Percentiles rank a stretch among this genome's conserved stretches.
Conservation (phyloP, 352 stramenopile genomes). For the Achlya hypogyna region DNA sequence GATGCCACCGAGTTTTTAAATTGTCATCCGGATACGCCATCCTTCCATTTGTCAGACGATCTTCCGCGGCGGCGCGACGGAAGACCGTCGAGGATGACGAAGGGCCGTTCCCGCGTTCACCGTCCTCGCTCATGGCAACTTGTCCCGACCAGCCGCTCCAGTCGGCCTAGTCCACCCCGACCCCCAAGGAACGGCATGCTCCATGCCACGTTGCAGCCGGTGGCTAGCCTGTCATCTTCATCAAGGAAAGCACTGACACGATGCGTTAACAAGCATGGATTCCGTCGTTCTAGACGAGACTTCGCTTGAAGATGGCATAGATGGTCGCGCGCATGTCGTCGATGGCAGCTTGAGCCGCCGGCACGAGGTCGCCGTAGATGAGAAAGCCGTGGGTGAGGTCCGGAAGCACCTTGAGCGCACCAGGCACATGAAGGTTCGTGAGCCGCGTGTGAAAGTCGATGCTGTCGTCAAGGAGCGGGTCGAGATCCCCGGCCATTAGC, state of each 20-base stretch:
- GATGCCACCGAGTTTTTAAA: neutral
- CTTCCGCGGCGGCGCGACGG: neutral
- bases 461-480: conserved; percentile 80
- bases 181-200: too few species aligned
- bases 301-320: conserved; percentile 13
- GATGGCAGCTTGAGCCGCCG: conserved; percentile 66
- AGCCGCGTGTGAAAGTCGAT: conserved; percentile 87
- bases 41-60: neutral
- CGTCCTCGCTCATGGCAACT: too few species aligned
- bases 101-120: too few species aligned
- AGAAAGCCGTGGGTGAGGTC: conserved; percentile 81
- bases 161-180: too few species aligned
- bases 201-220: too few species aligned
- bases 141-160: too few species aligned
- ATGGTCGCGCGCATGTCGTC: conserved; percentile 58
- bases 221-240: too few species aligned
- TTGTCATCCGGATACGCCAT: neutral
- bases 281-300: neutral
- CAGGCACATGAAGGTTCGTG: conserved; percentile 63
- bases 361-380: conserved; percentile 77
- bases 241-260: too few species aligned
- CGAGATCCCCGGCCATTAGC: conserved; percentile 76
- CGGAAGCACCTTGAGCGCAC: conserved; percentile 76
- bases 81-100: too few species aligned
- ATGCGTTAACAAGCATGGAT: too few species aligned